Percentiles rank a stretch among this genome's conserved stretches.
These are phyloP conservation scores for Ogataea dorogensis DNA, from an alignment of 805 yeast genomes.

Conservation along the genomic window DNA sequence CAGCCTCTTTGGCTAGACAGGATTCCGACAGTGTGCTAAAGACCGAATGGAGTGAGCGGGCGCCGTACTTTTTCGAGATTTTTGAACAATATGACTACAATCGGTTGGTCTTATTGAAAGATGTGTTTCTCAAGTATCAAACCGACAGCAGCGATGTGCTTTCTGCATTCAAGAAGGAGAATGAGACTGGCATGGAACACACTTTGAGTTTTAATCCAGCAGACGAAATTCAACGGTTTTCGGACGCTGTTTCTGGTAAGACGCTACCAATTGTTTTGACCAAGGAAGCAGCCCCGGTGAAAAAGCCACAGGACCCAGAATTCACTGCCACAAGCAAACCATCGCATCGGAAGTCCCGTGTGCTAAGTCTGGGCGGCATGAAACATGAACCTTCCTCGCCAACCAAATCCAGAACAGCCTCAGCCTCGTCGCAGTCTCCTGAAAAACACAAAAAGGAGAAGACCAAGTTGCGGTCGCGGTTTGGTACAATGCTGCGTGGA, in stretches of 20 bases:
- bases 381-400: conserved; percentile 11
- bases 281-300: conserved; percentile 12
- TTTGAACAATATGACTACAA: conserved; percentile 70
- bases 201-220: conserved; percentile 62
- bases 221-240: conserved; percentile 58
- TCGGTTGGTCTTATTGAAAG: conserved; percentile 62
- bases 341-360: conserved; percentile 12
- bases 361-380: conserved; percentile 13
- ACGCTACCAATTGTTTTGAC: conserved; percentile 29
- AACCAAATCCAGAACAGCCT: conserved; percentile 17
- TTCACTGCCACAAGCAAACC: conserved; percentile 22
- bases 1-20: conserved; percentile 21
- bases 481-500: conserved; percentile 65
- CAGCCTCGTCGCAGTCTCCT: conserved; percentile 15
- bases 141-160: conserved; percentile 57
- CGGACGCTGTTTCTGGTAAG: conserved; percentile 36
- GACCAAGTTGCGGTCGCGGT: conserved; percentile 56
- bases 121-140: conserved; percentile 62
- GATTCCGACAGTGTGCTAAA: conserved; percentile 43
- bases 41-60: conserved; percentile 71
- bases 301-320: conserved; percentile 14
- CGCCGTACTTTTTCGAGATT: conserved; percentile 71
- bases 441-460: conserved; percentile 29
- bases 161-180: conserved; percentile 42
- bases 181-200: conserved; percentile 66